Evolutionary conservation across 148 eudicot genomes (phyloP).

Genomic region (Rhododendron ferrugineum): DNA sequence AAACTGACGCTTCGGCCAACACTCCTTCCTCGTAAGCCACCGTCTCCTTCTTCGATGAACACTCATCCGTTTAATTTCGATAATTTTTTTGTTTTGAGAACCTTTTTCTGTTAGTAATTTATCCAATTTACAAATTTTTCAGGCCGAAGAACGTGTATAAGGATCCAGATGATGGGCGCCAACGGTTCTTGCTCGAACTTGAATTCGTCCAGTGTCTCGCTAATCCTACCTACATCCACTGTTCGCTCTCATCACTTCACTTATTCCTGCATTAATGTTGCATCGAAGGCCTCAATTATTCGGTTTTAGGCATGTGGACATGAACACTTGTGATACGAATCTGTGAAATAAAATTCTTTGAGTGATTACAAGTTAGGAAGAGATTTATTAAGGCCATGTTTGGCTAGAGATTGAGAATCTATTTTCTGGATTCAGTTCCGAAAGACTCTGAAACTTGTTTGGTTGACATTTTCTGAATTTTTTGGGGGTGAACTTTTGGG

Average conservation of each 20-base stretch:
- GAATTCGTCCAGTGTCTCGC: conserved; percentile 90
- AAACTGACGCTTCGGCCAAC: conserved; percentile 8
- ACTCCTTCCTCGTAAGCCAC: conserved; percentile 21
- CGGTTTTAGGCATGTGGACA: background rate
- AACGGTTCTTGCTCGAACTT: conserved; percentile 79
- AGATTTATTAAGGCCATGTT: background rate
- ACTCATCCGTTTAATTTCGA: background rate
- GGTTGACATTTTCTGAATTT: background rate
- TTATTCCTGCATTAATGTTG: background rate
- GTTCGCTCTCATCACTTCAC: conserved; percentile 29
- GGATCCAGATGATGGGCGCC: conserved; percentile 91
- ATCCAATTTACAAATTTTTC: conserved; percentile 1
- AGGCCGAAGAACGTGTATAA: conserved; percentile 59
- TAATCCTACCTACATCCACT: conserved; percentile 86
- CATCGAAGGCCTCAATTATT: background rate
- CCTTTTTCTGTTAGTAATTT: background rate
- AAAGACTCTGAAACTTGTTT: background rate
- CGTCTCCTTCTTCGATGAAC: background rate
- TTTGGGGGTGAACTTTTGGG: background rate
- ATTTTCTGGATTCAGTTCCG: background rate
- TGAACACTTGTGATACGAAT: background rate
- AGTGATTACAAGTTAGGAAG: background rate
- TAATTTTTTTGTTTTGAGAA: background rate
- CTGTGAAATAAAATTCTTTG: background rate
- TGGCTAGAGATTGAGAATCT: background rate